Evolutionary conservation across 2,329 filamentous ascomycete species (phyloP), one percentile per base, ranked within the genome.

Genomic region (Xenosphaeropsis pyriputrescens): DNA sequence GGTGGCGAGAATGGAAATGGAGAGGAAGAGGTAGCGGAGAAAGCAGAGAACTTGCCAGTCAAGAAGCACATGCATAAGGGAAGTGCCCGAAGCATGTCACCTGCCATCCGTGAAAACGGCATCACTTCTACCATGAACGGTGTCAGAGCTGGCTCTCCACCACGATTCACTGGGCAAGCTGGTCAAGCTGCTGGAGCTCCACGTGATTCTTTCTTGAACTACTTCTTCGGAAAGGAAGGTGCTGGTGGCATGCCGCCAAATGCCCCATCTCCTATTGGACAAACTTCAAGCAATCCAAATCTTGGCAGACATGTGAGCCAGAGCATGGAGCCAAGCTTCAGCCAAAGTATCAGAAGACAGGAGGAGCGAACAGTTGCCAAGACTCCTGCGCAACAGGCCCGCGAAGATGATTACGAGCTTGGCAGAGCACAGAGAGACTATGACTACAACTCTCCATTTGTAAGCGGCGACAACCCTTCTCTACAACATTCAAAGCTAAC

Each of bases 181-280:
- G n/a, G n/a, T n/a, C 72, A 75, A 45, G 64, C 64, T 4, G 57
- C 70, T 36, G 77, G 78, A 40, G 72, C 65, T 42, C 75, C 84
- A 31, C 75, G 79, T 44, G 91, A 98, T 60, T 93, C 86, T 1
- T 98, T 98, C 66, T 61, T 98, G 44, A 96, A 89, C 61, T 98
- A 98, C 61, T 98, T 98, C 62, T 98, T 98, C 52, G 88, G 91
- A 50, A 96, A 98, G 56, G 91, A 98, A 43, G 84, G 84, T 34
- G 67, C 72, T 30, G 22, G 22, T 26, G 22, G 7, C 22, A 26
- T 26, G 22, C 59, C 67, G 22, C 62, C 66, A 41, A 52, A 63
- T 42, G 53, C 64, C 34, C 60, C 57, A 37, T 39, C 52, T 22
- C 55, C 56, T 7, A 41, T 47, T 15, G 49, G 55, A 52, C 49